Conservation (phyloP, 441 rosid genomes). For the Syzygium syzygioides region DNA sequence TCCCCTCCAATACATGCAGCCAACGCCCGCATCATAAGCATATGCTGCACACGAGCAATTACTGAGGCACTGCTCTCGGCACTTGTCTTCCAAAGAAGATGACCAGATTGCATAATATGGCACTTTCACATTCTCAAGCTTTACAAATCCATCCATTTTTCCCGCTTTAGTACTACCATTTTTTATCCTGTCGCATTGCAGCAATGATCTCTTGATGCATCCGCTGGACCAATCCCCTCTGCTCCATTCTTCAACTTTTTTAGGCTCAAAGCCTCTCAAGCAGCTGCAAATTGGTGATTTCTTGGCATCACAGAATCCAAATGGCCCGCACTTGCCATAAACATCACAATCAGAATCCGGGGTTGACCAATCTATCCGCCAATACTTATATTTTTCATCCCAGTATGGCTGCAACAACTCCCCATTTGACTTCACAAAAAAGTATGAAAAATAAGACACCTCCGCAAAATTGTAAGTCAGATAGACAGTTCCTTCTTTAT, state of each 20-base stretch:
- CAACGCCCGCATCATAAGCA: conserved; percentile 10
- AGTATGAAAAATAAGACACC: background rate
- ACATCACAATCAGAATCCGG: too few relatives aligned
- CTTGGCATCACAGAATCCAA: too few relatives aligned
- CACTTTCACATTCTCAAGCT: background rate
- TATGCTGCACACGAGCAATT: conserved; percentile 53
- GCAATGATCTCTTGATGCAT: conserved; percentile 20
- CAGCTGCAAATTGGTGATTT: too few relatives aligned
- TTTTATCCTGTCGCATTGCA: background rate
- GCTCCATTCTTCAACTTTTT: conserved; percentile 24
- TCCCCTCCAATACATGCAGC: background rate
- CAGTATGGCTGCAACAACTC: background rate
- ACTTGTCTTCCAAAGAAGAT: background rate
- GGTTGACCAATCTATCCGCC: background rate
- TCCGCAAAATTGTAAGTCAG: background rate
- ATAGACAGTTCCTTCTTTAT: background rate
- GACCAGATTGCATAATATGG: background rate
- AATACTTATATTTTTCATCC: background rate
- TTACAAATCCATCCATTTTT: background rate
- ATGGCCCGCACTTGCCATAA: too few relatives aligned
- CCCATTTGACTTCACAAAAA: background rate
- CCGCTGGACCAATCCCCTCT: conserved; percentile 28
- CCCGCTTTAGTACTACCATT: background rate
- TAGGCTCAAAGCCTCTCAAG: too few relatives aligned
- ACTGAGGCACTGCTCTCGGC: conserved; percentile 20